A percentile compares a stretch with the other conserved stretches of the same genome.
These are phyloP conservation scores for Lumnitzera littorea DNA, from an alignment of 345 rosid genomes.

Conservation along the genomic window DNA sequence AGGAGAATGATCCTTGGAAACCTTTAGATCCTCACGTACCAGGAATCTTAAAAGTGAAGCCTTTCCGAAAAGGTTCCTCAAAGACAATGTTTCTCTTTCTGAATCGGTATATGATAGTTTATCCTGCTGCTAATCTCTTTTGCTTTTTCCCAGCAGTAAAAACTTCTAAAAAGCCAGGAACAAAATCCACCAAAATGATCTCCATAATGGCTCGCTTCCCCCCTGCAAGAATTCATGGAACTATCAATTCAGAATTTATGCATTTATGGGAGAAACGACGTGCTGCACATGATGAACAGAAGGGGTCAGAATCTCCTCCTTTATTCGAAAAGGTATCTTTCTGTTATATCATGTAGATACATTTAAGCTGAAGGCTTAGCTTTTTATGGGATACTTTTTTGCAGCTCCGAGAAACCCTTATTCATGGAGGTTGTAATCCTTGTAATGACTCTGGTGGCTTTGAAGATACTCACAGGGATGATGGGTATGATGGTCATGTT, in stretches of 20 bases:
- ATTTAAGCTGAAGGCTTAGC: not conserved
- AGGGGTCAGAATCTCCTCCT: conserved; percentile 34
- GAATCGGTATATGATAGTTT: conserved; percentile 6
- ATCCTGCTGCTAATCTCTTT: not conserved
- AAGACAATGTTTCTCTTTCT: conserved; percentile 5
- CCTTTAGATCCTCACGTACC: conserved; percentile 90
- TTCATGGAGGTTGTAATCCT: conserved; percentile 32
- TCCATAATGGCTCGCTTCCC: conserved; percentile 59
- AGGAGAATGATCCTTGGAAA: conserved; percentile 83
- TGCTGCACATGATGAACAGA: conserved; percentile 16
- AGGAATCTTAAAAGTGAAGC: conserved; percentile 82
- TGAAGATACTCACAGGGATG: conserved; percentile 27
- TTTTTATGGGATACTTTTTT: conserved; percentile 13
- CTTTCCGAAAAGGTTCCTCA: conserved; percentile 67
- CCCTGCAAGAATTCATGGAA: conserved; percentile 60
- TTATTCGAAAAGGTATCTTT: conserved; percentile 66
- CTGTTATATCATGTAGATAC: not conserved
- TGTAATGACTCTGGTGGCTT: conserved; percentile 26
- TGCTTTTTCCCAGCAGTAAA: conserved; percentile 48
- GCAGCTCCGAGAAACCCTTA: conserved; percentile 73
- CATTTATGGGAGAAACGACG: conserved; percentile 50
- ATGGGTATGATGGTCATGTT: conserved; percentile 37
- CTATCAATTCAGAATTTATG: conserved; percentile 65
- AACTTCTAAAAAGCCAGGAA: conserved; percentile 36
- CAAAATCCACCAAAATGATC: conserved; percentile 22